Conservation (phyloP, 345 rosid species). For the Abelmoschus esculentus region DNA sequence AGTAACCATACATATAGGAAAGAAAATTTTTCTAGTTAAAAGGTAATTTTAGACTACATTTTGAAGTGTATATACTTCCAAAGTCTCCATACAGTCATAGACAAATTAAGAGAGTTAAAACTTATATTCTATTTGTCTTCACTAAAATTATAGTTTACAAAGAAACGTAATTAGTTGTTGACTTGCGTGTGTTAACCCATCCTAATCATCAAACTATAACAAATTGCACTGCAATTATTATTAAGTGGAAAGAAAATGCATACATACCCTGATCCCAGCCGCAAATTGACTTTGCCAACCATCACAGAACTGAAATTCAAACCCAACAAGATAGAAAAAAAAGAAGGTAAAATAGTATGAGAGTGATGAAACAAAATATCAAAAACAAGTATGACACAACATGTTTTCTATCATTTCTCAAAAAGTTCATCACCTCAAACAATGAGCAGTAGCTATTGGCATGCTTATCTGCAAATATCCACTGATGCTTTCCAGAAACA, state of each 20-base stretch:
- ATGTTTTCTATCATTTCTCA: neutral
- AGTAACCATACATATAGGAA: neutral
- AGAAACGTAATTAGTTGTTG: neutral
- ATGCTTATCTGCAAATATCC: slow-evolving; percentile 61
- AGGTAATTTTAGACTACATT: neutral
- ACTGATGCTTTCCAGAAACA: slow-evolving; percentile 60
- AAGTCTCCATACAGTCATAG: neutral
- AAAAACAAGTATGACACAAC: neutral
- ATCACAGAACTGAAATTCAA: slow-evolving; percentile 50
- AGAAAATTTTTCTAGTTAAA: neutral
- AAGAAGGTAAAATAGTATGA: neutral
- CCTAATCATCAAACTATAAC: neutral
- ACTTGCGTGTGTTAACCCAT: neutral
- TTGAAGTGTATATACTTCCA: neutral
- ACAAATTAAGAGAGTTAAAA: slow-evolving; percentile 1
- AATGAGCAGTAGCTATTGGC: slow-evolving; percentile 35
- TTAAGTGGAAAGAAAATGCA: slow-evolving; percentile 6
- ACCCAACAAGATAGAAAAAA: slow-evolving; percentile 9
- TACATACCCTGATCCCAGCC: slow-evolving; percentile 70
- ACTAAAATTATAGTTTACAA: neutral
- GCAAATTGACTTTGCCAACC: slow-evolving; percentile 73
- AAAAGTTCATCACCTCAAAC: slow-evolving; percentile 44
- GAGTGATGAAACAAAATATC: slow-evolving; percentile 1
- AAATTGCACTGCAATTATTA: slow-evolving; percentile 1
- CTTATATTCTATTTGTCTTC: neutral